A percentile compares a stretch with the other conserved stretches of the same genome.
Conservation (phyloP, 2,329 filamentous ascomycete genomes). For the Xylaria sp. region DNA sequence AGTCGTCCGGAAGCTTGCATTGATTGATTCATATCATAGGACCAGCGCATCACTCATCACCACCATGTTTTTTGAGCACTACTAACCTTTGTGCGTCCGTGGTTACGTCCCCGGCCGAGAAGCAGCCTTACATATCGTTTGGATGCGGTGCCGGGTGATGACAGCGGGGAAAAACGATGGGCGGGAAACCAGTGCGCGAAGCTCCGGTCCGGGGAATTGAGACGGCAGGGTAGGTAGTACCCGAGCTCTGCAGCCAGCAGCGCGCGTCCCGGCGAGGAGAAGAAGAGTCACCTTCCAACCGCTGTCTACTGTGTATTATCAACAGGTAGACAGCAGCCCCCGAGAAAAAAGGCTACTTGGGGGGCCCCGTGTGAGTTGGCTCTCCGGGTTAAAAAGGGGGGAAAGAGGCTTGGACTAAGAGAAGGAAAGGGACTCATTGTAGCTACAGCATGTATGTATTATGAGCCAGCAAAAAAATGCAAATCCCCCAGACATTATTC, state of each 20-base stretch:
- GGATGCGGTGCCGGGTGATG: conserved; percentile 17
- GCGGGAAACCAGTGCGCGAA: conserved; percentile 23
- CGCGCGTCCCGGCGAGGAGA: background rate
- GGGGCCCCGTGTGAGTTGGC: conserved; percentile 1
- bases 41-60: background rate
- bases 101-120: conserved; percentile 9
- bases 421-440: background rate
- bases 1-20: conserved; percentile 36
- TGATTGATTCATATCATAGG: conserved; percentile 18
- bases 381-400: background rate
- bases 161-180: conserved; percentile 25
- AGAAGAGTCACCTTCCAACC: conserved; percentile 2
- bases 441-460: background rate
- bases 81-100: conserved; percentile 8
- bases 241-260: conserved; percentile 16
- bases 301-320: background rate
- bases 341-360: background rate
- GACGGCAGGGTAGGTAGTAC: conserved; percentile 19
- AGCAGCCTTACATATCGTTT: conserved; percentile 13
- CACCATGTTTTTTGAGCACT: conserved; percentile 12
- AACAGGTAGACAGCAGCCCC: background rate
- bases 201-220: conserved; percentile 14
- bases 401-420: background rate
- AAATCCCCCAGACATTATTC: background rate
- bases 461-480: background rate